phyloP scores from a whole-genome alignment of 225 moss, liverwort and hornwort species.

The Sphagnum contortum region DNA sequence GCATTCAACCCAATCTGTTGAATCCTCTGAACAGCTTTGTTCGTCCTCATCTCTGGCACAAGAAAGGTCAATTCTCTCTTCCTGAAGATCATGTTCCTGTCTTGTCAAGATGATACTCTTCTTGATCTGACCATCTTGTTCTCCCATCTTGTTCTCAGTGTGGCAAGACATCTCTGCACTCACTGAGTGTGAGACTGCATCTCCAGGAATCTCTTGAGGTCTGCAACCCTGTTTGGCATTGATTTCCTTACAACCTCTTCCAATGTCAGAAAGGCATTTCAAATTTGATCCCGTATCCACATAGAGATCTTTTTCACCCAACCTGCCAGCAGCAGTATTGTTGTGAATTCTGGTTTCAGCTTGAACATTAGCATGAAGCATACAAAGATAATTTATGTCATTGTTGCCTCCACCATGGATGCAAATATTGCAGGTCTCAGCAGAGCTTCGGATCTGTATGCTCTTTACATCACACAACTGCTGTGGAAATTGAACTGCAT shows the following conservation, averaged over 20 bases:
- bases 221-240: too few species aligned
- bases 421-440: constrained; percentile 63
- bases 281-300: background rate
- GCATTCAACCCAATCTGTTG: constrained; percentile 33
- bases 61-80: too few species aligned
- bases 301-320: background rate
- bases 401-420: constrained; percentile 43
- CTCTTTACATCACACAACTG: constrained; percentile 38
- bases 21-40: constrained; percentile 10
- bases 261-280: constrained; percentile 1
- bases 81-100: too few species aligned
- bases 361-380: constrained; percentile 25
- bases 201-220: too few species aligned
- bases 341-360: background rate
- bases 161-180: too few species aligned
- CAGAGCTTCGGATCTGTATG: constrained; percentile 54
- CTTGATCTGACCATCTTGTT: too few species aligned
- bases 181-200: too few species aligned
- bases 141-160: too few species aligned
- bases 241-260: constrained; percentile 2
- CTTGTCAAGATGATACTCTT: too few species aligned
- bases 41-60: too few species aligned
- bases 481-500: constrained; percentile 47
- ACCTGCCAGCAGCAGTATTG: background rate
- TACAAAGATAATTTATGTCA: constrained; percentile 67